Base-by-base conservation (phyloP, 768 basidiomycete species). In the Rhodocollybia butyracea region DNA sequence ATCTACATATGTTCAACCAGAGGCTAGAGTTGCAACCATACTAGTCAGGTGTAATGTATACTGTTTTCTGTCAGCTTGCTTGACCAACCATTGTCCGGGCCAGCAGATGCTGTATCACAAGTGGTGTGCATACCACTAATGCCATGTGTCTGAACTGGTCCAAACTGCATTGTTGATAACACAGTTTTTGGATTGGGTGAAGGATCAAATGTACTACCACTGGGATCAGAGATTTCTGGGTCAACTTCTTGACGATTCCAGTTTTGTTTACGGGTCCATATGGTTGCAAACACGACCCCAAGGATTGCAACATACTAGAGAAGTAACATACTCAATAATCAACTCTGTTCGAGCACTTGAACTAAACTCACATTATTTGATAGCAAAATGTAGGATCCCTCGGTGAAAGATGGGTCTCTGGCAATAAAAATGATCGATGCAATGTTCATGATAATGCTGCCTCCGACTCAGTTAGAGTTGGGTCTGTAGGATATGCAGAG, bases 241-340 rank as follows among this genome's bases (percentile, higher is more conserved):
- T 26, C 21, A 26, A 6, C 27, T 5, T 11, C 22, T 30, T 24
- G 19, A 4, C 47, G 47, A 21, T 50, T 50, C 47, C 51, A 13
- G 21, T 50, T 50, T n/a, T 34, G 32, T 27, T 50, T 50, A 8
- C 47, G 47, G 27, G 66, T 63, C 71, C 71, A 73, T 11, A 73
- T 60, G 0, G 72, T 73, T 5, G 72, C 71, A 34, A 73, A 70
- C 24, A 72, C 66, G 15, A 74, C 65, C 2, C 72, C 71, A 21
- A 74, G 64, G 32, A 74, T 70, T n/a, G 65, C 63, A 13, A 71
- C 58, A 51, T 68, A 69, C 47, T 50, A 21, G 15, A 50, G 8
- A 36, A 6, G 34, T 4, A 7, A 21, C 5, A 34, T 5, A n/a
- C n/a, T n/a, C n/a, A n/a, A n/a, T n/a, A n/a, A n/a, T n/a, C n/a